Evolutionary conservation across 768 basidiomycete species (phyloP).

Genomic region (Collybiopsis confluens): DNA sequence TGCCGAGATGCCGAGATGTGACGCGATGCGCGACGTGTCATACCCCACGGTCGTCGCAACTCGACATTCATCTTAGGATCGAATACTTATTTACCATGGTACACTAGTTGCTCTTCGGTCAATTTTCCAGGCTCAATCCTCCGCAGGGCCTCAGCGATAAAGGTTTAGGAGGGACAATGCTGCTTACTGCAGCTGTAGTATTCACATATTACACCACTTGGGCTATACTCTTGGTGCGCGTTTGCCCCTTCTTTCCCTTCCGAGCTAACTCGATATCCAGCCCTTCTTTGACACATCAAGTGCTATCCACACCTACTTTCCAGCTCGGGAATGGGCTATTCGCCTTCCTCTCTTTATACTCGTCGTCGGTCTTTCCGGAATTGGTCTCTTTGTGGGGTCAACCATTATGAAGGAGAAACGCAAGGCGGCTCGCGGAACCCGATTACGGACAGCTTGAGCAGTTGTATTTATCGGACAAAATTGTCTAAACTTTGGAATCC

Average conservation of each 20-base stretch:
- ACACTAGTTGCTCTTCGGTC: conserved; percentile 6
- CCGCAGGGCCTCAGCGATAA: conserved; percentile 79
- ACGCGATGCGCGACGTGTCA: too few relatives aligned
- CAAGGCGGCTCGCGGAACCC: conserved; percentile 62
- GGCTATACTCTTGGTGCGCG: conserved; percentile 79
- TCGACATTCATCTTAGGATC: conserved; percentile 8
- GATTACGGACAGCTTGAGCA: conserved; percentile 52
- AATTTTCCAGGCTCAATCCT: conserved; percentile 5
- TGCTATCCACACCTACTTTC: conserved; percentile 76
- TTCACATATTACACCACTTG: conserved; percentile 92
- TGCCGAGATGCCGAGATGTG: too few relatives aligned
- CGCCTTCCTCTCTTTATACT: conserved; percentile 82
- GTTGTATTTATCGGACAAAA: neutral
- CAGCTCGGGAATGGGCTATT: conserved; percentile 88
- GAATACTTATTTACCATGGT: conserved; percentile 21
- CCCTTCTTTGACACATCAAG: conserved; percentile 81
- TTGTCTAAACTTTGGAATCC: conserved; percentile 6
- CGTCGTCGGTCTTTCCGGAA: conserved; percentile 72
- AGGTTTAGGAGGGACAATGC: conserved; percentile 72
- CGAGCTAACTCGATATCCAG: conserved; percentile 27
- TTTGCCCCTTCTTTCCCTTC: neutral
- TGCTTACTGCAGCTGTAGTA: conserved; percentile 67
- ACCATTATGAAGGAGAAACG: conserved; percentile 74
- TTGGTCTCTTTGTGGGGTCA: conserved; percentile 75
- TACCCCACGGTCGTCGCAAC: neutral